phyloP scores from a whole-genome alignment of 2,329 filamentous ascomycete genomes.

The Ophiostoma tasmaniense region DNA sequence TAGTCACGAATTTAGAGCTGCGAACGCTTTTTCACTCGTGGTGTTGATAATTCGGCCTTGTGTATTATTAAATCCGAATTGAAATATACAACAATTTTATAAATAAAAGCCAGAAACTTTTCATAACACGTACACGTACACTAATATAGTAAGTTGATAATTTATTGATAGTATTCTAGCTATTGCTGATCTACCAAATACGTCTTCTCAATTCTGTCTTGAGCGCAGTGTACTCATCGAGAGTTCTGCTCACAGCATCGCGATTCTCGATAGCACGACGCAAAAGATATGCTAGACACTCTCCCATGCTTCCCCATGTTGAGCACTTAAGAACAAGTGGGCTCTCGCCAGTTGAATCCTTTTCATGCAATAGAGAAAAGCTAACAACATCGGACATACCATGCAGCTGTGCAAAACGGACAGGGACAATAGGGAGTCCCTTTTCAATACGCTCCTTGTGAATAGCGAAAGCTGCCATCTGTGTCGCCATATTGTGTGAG shows the following conservation, averaged over 20 bases:
- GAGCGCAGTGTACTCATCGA: background rate
- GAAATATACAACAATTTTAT: no score
- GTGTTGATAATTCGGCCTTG: background rate
- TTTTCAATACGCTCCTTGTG: background rate
- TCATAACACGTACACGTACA: no score
- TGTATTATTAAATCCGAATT: no score
- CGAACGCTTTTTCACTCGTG: background rate
- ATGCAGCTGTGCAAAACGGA: conserved; percentile 3
- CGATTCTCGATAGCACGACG: conserved; percentile 6
- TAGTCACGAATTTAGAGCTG: background rate
- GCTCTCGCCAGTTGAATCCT: background rate
- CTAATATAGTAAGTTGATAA: no score
- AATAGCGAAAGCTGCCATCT: conserved; percentile 1
- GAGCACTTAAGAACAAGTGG: conserved; percentile 5
- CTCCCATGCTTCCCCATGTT: background rate
- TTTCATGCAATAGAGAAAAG: background rate
- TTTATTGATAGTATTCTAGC: no score
- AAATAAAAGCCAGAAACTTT: no score
- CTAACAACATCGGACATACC: conserved; percentile 5
- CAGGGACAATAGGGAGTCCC: background rate
- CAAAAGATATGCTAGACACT: conserved; percentile 5
- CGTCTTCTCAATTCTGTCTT: background rate
- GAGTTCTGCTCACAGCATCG: conserved; percentile 3
- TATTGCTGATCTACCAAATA: background rate
- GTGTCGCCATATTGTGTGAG: conserved; percentile 7